A percentile compares a stretch with the other conserved stretches of the same genome.
Conservation (phyloP, 2,329 filamentous ascomycete species). For the Fusarium sp. region DNA sequence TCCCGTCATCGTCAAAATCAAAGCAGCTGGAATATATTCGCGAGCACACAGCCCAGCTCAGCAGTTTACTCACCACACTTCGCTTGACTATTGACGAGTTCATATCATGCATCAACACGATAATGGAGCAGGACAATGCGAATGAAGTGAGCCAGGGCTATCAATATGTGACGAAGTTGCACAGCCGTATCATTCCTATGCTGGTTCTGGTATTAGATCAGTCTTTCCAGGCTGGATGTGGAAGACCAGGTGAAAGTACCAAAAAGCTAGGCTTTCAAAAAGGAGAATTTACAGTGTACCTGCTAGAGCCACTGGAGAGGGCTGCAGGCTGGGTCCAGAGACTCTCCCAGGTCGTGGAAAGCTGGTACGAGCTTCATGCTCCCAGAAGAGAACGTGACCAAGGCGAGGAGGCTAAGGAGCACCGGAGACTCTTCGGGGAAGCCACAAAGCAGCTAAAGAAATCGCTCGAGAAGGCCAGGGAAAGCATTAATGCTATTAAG, state of each 20-base stretch:
- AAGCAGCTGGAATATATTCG: conserved; percentile 33
- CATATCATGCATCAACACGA: conserved; percentile 8
- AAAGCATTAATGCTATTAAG: conserved; percentile 5
- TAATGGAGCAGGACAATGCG: background rate
- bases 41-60: conserved; percentile 3
- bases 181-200: conserved; percentile 42
- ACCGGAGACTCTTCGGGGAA: conserved; percentile 12
- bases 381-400: background rate
- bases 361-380: conserved; percentile 23
- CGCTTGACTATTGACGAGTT: conserved; percentile 14
- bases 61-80: conserved; percentile 18
- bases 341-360: conserved; percentile 21
- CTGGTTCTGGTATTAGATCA: conserved; percentile 40
- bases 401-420: background rate
- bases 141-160: background rate
- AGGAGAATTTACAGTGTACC: conserved; percentile 37
- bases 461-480: conserved; percentile 21
- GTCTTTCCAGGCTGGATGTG: conserved; percentile 36
- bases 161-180: conserved; percentile 20
- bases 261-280: background rate
- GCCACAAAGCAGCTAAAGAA: background rate
- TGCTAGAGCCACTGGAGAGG: conserved; percentile 28
- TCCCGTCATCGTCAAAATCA: conserved; percentile 24
- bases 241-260: background rate
- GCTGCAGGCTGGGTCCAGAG: conserved; percentile 32